Base-by-base conservation (phyloP, 2,329 filamentous ascomycete genomes). In the Alternaria dauci region DNA sequence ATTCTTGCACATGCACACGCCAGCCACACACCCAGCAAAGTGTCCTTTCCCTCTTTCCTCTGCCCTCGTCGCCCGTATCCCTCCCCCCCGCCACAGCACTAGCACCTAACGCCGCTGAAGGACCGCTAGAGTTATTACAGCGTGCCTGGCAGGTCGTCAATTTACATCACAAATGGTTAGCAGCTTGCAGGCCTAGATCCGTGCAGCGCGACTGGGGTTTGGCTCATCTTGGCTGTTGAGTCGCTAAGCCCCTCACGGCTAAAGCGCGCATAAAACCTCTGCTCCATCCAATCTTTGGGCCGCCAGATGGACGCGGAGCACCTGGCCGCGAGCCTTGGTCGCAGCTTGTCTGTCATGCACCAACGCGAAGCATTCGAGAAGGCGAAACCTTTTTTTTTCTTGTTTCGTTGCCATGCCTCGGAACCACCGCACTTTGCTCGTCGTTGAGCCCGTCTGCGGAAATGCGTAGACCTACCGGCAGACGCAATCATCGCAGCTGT, bases 291-390 rank as follows among this genome's bases (percentile, higher is more conserved):
- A 34, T 60, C 47, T 52, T 28, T 52, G 52, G 16, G 25, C 52
- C 30, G 57, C 46, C 46, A 26, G 25, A 51, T 55, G 38, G 55
- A 62, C 55, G 59, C 63, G 67, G 67, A 66, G 67, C 47, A 52
- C 48, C 65, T 67, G 63, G 63, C 65, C 67, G 67, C 63, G 63
- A 63, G 61, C 53, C 61, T 66, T 64, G 58, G 51, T 43, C 42
- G 48, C 38, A 51, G 62, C 62, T 63, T 65, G 62, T 63, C 52
- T 59, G 41, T 61, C 48, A 62, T 67, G 67, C 59, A 68, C 55
- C 58, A 58, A 41, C 61, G 61, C 63, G 53, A 55, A 55, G 43
- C 53, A 46, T 55, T 55, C 26, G 25, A 25, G 52, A 48, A 50
- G 43, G 36, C 61, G 53, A 64, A 48, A 4, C n/a, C 30, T 48